Percentiles rank a stretch among this genome's conserved stretches.
phyloP scores from a whole-genome alignment of 805 yeast genomes.

The Wickerhamiella allomyrinae region DNA sequence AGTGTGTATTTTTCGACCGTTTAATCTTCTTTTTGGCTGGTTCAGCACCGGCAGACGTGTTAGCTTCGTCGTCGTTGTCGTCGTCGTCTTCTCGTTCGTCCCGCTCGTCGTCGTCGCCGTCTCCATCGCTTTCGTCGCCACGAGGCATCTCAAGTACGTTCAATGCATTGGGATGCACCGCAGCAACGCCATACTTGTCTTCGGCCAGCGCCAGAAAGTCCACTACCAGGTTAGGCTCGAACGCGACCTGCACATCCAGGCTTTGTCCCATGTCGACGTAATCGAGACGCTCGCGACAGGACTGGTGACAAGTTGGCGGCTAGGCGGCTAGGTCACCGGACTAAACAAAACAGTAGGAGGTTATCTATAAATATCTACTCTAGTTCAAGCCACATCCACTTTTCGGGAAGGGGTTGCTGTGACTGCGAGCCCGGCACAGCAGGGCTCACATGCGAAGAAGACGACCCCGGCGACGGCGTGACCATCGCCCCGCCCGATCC shows the following conservation, averaged over 20 bases:
- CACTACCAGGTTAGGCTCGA: slow-evolving; percentile 33
- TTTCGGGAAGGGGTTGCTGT: background rate
- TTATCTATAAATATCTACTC: background rate
- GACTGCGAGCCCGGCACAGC: background rate
- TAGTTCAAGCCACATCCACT: background rate
- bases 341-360: too few species aligned
- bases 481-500: background rate
- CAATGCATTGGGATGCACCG: slow-evolving; percentile 49
- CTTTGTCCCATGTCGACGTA: too few species aligned
- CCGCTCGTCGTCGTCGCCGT: slow-evolving; percentile 33
- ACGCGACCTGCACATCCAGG: slow-evolving; percentile 13
- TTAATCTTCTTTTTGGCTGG: slow-evolving; percentile 32
- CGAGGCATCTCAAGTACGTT: slow-evolving; percentile 34
- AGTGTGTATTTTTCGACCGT: slow-evolving; percentile 73
- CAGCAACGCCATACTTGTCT: slow-evolving; percentile 70
- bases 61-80: slow-evolving; percentile 22
- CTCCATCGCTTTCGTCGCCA: slow-evolving; percentile 39
- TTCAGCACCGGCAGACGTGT: slow-evolving; percentile 22
- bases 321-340: too few species aligned
- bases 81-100: slow-evolving; percentile 21
- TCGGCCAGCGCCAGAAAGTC: slow-evolving; percentile 62
- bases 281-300: too few species aligned
- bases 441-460: background rate
- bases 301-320: too few species aligned
- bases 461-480: background rate